Evolutionary conservation across 2,329 filamentous ascomycete genomes (phyloP).

Genomic region (Aspergillus glaucus): DNA sequence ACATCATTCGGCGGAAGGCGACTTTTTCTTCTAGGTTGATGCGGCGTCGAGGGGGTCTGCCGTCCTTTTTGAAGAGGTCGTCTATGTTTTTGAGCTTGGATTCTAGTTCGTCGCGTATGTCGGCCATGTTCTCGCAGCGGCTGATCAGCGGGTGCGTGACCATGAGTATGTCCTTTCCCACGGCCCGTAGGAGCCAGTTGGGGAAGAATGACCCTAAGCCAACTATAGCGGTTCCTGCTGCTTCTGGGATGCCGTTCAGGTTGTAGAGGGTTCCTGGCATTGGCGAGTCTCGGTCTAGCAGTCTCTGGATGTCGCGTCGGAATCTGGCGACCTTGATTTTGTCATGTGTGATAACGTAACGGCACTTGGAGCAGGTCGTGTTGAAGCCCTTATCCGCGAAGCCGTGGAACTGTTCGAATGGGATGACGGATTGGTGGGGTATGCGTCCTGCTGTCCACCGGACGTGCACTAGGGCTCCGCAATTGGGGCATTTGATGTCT

Average conservation of each 20-base stretch:
- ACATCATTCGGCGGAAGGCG: constrained; percentile 37
- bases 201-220: constrained; percentile 45
- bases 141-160: constrained; percentile 28
- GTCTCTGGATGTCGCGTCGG: constrained; percentile 46
- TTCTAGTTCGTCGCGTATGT: constrained; percentile 49
- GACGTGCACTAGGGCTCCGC: constrained; percentile 37
- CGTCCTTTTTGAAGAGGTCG: neutral
- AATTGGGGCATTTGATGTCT: constrained; percentile 51
- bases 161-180: constrained; percentile 40
- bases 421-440: constrained; percentile 11
- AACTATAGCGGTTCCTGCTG: neutral
- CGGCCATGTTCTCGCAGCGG: constrained; percentile 42
- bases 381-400: constrained; percentile 44
- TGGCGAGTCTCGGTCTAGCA: constrained; percentile 45
- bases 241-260: constrained; percentile 46
- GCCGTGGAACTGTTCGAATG: constrained; percentile 22
- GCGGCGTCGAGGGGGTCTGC: neutral
- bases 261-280: constrained; percentile 65
- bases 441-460: constrained; percentile 53
- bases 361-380: constrained; percentile 48
- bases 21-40: constrained; percentile 19
- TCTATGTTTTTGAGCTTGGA: neutral
- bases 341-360: constrained; percentile 48
- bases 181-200: constrained; percentile 50
- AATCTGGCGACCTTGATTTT: constrained; percentile 59